Percentiles rank a stretch among this genome's conserved stretches.
These are phyloP conservation scores for Tremellales sp. DNA, from an alignment of 1,284 basidiomycete species.

Conservation along the genomic window DNA sequence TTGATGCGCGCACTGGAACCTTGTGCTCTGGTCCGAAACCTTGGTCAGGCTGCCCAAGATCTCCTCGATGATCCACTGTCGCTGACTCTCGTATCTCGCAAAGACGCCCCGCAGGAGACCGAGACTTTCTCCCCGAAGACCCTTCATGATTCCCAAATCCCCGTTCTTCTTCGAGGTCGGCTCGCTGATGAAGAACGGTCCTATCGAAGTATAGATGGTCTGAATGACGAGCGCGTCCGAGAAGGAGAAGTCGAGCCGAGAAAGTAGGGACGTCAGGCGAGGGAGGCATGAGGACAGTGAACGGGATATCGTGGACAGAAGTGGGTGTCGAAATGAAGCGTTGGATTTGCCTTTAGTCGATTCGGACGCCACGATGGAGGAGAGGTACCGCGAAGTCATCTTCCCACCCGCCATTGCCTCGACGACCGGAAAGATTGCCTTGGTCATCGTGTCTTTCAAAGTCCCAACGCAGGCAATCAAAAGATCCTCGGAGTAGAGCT, in stretches of 20 bases:
- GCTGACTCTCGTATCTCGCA: constrained; percentile 79
- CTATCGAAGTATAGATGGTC: constrained; percentile 84
- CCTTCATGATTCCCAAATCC: constrained; percentile 59
- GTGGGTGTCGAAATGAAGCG: constrained; percentile 48
- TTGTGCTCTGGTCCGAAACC: constrained; percentile 80
- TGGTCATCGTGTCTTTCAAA: constrained; percentile 73
- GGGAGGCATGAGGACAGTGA: constrained; percentile 53
- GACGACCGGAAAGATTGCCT: constrained; percentile 80
- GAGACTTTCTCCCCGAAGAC: constrained; percentile 73
- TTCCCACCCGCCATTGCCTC: constrained; percentile 60
- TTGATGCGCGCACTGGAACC: constrained; percentile 64
- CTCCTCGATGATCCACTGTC: constrained; percentile 95
- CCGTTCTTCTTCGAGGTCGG: constrained; percentile 52
- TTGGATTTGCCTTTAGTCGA: constrained; percentile 8
- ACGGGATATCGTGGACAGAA: constrained; percentile 61
- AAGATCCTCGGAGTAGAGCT: constrained; percentile 89
- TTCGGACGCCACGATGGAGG: background rate
- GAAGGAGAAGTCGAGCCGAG: constrained; percentile 59
- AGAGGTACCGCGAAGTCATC: constrained; percentile 40
- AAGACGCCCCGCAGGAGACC: constrained; percentile 82
- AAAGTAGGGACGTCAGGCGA: constrained; percentile 46
- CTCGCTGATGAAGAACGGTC: constrained; percentile 84
- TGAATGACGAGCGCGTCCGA: constrained; percentile 84
- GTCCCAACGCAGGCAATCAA: constrained; percentile 71
- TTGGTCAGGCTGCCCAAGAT: constrained; percentile 84